phyloP scores from a whole-genome alignment of 352 stramenopile genomes.

The Elongisporangium undulatum region DNA sequence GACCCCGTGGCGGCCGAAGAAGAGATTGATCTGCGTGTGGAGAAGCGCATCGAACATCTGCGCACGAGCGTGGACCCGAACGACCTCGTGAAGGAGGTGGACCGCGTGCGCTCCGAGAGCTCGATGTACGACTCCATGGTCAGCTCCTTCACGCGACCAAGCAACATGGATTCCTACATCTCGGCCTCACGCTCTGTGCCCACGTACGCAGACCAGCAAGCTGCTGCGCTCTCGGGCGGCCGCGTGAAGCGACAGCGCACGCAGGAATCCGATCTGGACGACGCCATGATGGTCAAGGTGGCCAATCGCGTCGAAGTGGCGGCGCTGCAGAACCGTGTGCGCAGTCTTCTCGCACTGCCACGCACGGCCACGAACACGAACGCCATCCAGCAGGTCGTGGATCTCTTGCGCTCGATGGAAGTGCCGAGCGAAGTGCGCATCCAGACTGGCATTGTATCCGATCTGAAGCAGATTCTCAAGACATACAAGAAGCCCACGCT shows the following conservation, averaged over 20 bases:
- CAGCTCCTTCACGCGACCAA: conserved; percentile 50
- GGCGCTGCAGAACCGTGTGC: conserved; percentile 67
- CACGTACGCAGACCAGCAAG: conserved; percentile 32
- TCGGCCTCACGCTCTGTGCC: conserved; percentile 48
- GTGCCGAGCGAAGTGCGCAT: conserved; percentile 67
- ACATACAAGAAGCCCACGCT: conserved; percentile 78
- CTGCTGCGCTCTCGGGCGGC: neutral
- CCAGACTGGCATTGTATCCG: conserved; percentile 59
- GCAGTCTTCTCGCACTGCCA: conserved; percentile 49
- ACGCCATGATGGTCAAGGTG: conserved; percentile 62
- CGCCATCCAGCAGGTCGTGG: conserved; percentile 68
- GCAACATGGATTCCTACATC: conserved; percentile 54
- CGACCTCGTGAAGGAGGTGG: conserved; percentile 76
- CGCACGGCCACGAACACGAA: conserved; percentile 58
- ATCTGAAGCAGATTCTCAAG: conserved; percentile 78
- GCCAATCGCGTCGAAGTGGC: conserved; percentile 54
- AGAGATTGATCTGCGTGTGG: conserved; percentile 72
- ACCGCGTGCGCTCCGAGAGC: conserved; percentile 60
- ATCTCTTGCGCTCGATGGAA: conserved; percentile 76
- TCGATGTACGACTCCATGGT: conserved; percentile 65
- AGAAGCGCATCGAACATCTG: conserved; percentile 73
- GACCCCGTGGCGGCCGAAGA: conserved; percentile 61
- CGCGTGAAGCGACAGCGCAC: conserved; percentile 55
- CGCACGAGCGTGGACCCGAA: conserved; percentile 65
- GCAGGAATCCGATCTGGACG: conserved; percentile 60